Base-by-base conservation (phyloP, 2,329 filamentous ascomycete genomes). In the Colletotrichum sansevieriae region DNA sequence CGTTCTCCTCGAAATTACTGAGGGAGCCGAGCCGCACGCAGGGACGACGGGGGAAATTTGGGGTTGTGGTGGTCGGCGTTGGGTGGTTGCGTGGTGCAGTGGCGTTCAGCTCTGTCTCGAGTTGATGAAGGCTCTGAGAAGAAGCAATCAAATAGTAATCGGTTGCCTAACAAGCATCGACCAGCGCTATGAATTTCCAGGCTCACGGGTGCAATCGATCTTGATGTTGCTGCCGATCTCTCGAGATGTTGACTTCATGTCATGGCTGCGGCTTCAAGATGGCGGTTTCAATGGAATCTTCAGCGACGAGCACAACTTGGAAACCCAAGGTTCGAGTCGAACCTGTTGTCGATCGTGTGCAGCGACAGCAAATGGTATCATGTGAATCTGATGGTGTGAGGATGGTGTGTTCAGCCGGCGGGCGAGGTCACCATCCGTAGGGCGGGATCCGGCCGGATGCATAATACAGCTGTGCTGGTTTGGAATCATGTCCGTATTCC, bases 11-110 rank as follows among this genome's bases (percentile, higher is more conserved):
- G 18, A 18, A 10, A 35, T 10, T 25, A 9, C 20, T 35, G 37
- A 18, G 18, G 60, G 22, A 46, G 55, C 52, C 62, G 62, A 65
- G 65, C 54, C 62, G 65, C 62, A 68, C 47, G 47, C 62, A 43
- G 60, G 62, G 47, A 65, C 47, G 15, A 20, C 44, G 51, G 57
- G 18, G 58, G 41, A 55, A 59, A 65, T 41, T 60, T 18, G 55
- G 65, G 55, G 49, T 49, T 51, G 11, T 29, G 43, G 9, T 52
- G 51, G 63, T 35, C 13, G 44, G 22, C 8, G 33, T 4, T 22
- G 6, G 20, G 44, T 13, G 18, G 13, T 12, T 29, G 18, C 37
- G 54, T 65, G 65, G 39, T 58, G 52, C 61, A 22, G 39, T 59
- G 37, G 22, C 35, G 49, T 47, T 56, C 41, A 33, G 43, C n/a